phyloP scores from a whole-genome alignment of 1,139 yeast genomes.

The Magnusiomyces tetraspermus region DNA sequence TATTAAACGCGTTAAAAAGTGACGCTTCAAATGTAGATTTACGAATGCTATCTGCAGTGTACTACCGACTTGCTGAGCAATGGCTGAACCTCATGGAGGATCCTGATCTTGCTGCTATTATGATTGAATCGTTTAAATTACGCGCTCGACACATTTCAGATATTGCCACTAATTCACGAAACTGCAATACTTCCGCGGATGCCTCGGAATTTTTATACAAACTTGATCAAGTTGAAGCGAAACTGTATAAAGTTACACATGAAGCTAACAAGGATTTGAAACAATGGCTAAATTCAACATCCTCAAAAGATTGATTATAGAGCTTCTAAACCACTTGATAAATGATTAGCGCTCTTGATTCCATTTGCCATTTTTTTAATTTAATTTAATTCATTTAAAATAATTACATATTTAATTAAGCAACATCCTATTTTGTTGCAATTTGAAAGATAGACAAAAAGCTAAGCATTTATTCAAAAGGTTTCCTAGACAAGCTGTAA shows the following conservation, averaged over 20 bases:
- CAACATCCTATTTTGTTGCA: no score
- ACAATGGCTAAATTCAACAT: slow-evolving; percentile 40
- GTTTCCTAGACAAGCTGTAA: neutral
- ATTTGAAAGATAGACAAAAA: neutral
- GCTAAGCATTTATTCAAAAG: neutral
- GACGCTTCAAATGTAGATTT: slow-evolving; percentile 61
- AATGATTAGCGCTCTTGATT: no score
- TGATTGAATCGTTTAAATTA: slow-evolving; percentile 44
- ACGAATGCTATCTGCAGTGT: slow-evolving; percentile 57
- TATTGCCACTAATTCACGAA: slow-evolving; percentile 49
- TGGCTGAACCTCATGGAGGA: slow-evolving; percentile 70
- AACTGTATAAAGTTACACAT: slow-evolving; percentile 48
- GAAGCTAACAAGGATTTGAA: slow-evolving; percentile 55
- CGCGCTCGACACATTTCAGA: slow-evolving; percentile 66
- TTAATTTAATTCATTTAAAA: no score
- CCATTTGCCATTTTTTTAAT: no score
- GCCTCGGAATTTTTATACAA: slow-evolving; percentile 45
- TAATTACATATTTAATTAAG: no score
- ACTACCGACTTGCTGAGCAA: slow-evolving; percentile 56
- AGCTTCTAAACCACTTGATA: no score
- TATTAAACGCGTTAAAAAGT: slow-evolving; percentile 73
- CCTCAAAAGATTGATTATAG: neutral
- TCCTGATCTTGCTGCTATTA: slow-evolving; percentile 47
- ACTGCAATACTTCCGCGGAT: slow-evolving; percentile 27
- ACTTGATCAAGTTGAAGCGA: slow-evolving; percentile 68